These are phyloP conservation scores for Quercus tomentella DNA, from an alignment of 331 rosid species.

Conservation along the genomic window DNA sequence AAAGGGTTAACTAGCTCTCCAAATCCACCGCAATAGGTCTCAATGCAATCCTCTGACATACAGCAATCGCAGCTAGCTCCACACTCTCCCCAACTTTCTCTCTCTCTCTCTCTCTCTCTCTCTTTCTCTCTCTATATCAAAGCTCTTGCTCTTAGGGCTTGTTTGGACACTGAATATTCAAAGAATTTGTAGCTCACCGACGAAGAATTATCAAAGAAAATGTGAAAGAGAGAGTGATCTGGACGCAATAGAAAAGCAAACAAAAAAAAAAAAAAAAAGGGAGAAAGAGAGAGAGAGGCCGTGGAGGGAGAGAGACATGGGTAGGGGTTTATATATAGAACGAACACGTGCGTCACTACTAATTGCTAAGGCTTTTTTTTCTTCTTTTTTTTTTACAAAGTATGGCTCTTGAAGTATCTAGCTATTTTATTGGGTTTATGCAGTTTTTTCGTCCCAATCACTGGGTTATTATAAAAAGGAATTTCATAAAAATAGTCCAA, in stretches of 20 bases:
- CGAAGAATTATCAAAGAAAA: not conserved
- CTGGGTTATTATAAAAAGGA: fast-evolving
- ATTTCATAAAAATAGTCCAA: fast-evolving
- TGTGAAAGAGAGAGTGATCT: not conserved
- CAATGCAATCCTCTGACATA: slow-evolving; percentile 79
- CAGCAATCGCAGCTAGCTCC: slow-evolving; percentile 45
- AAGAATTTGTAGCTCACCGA: no score
- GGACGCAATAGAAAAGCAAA: not conserved
- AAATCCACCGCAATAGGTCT: slow-evolving; percentile 57
- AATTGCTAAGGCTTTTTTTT: no score
- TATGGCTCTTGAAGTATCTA: fast-evolving
- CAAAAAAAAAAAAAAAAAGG: fast-evolving
- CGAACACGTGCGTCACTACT: slow-evolving; percentile 13
- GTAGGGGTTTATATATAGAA: not conserved
- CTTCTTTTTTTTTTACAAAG: not conserved
- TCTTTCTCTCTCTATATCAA: not conserved
- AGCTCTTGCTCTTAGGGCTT: not conserved
- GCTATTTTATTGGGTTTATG: fast-evolving
- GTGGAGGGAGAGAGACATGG: no score
- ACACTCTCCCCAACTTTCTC: slow-evolving; percentile 2
- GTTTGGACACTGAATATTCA: not conserved
- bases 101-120: not conserved
- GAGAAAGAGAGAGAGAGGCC: not conserved
- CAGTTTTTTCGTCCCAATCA: fast-evolving
- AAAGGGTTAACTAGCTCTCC: slow-evolving; percentile 65